A percentile compares a stretch with the other conserved stretches of the same genome.
phyloP scores from a whole-genome alignment of 2,329 filamentous ascomycete genomes.

The Aspergillus jensenii region DNA sequence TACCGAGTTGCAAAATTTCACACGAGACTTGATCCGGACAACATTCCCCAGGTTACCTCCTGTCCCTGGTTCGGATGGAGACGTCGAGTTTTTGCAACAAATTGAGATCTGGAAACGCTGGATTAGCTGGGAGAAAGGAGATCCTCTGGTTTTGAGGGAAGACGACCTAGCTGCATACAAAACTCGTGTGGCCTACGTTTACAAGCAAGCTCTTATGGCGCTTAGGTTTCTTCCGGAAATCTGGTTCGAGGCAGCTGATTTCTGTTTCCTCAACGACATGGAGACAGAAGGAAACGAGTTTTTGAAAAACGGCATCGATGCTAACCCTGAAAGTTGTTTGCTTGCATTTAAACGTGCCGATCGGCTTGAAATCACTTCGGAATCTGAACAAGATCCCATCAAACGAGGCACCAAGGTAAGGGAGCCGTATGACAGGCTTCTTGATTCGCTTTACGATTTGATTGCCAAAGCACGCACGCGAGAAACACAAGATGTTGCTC shows the following conservation, averaged over 20 bases:
- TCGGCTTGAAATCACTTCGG: constrained; percentile 75
- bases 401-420: constrained; percentile 71
- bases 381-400: constrained; percentile 68
- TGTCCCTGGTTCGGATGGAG: constrained; percentile 79
- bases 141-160: constrained; percentile 79
- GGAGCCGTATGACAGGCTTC: constrained; percentile 77
- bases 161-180: constrained; percentile 76
- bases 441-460: constrained; percentile 85
- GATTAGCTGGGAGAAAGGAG: constrained; percentile 93
- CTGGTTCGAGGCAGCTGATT: constrained; percentile 93
- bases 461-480: constrained; percentile 68
- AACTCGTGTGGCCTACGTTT: constrained; percentile 80
- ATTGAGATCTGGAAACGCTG: constrained; percentile 88
- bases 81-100: constrained; percentile 79
- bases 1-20: constrained; percentile 86
- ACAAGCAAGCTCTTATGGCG: constrained; percentile 91
- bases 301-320: constrained; percentile 75
- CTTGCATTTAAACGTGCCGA: constrained; percentile 88
- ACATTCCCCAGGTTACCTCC: constrained; percentile 81
- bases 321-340: constrained; percentile 91
- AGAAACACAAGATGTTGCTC: constrained; percentile 61
- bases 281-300: constrained; percentile 74
- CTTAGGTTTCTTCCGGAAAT: constrained; percentile 93
- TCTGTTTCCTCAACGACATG: constrained; percentile 79
- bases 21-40: constrained; percentile 70